These are phyloP conservation scores for Nicotiana tabacum DNA, from an alignment of 257 asterid genomes.

Conservation along the genomic window DNA sequence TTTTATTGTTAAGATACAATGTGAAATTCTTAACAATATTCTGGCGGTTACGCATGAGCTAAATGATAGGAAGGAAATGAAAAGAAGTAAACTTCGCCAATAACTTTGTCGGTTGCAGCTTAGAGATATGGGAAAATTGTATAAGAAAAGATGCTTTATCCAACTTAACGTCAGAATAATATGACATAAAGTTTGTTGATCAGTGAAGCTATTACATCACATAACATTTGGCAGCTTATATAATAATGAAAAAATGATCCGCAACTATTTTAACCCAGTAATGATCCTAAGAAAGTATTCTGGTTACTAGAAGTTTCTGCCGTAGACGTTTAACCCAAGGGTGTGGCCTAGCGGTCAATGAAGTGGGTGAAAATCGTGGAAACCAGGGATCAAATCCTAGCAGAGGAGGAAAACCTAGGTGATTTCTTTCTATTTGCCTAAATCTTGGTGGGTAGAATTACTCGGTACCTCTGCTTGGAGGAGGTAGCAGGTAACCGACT, in stretches of 20 bases:
- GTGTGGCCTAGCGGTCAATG: neutral
- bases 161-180: neutral
- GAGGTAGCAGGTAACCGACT: neutral
- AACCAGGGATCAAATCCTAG: neutral
- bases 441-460: neutral
- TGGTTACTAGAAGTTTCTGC: neutral
- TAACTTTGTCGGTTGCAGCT: neutral
- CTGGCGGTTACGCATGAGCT: neutral
- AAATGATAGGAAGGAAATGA: neutral
- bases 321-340: neutral
- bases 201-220: neutral
- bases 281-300: neutral
- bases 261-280: neutral
- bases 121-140: neutral
- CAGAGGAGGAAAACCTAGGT: neutral
- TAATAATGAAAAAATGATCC: neutral
- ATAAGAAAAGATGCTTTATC: neutral
- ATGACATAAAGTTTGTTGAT: neutral
- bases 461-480: neutral
- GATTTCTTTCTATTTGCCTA: neutral
- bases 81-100: neutral
- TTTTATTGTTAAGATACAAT: neutral
- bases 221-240: neutral
- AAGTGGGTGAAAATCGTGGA: neutral
- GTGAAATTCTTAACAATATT: neutral